Evolutionary conservation across 2,329 filamentous ascomycete species (phyloP), one percentile per base, ranked within the genome.

Genomic region (Fusarium sp.): DNA sequence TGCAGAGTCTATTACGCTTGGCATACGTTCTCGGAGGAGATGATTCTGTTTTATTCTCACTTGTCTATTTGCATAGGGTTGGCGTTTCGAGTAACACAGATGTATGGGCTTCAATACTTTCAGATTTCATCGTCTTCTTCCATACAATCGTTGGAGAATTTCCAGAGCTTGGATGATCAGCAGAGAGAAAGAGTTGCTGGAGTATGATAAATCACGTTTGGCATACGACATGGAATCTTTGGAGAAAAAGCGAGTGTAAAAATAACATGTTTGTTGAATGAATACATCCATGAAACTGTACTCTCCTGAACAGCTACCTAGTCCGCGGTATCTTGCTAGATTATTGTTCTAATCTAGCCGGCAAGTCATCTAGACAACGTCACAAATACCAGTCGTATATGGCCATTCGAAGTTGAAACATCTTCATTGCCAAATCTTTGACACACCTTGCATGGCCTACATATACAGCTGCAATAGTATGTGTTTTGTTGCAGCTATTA

Each of bases 51-150:
- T 59, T 27, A 25, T 63, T 56, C 25, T 34, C 42, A 22, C 55
- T 54, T 25, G 22, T 63, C 59, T 38, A 61, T 71, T 70, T 73
- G 72, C 72, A 74, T 74, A 61, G 58, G 72, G 58, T 60, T 59
- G 72, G 72, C 72, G 72, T 73, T 74, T 67, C 43, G 43, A 65
- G 62, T 20, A 63, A 68, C 47, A 57, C 24, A 49, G 30, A 24
- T 60, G 45, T 51, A 38, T 55, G 44, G 49, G 49, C 64, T 56
- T 54, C 54, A 32, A 58, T 51, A 59, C 40, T 57, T 51, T 61
- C 61, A 71, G 59, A 70, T 68, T 65, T 40, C 63, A 60, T 54
- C 29, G 51, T 68, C 22, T 25, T 25, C n/a, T 44, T 56, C 54
- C 25, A 29, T 32, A 20, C 22, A 54, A 40, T 14, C 5, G 24